phyloP scores from a whole-genome alignment of 2,329 filamentous ascomycete species.

The Sclerotinia trifoliorum region DNA sequence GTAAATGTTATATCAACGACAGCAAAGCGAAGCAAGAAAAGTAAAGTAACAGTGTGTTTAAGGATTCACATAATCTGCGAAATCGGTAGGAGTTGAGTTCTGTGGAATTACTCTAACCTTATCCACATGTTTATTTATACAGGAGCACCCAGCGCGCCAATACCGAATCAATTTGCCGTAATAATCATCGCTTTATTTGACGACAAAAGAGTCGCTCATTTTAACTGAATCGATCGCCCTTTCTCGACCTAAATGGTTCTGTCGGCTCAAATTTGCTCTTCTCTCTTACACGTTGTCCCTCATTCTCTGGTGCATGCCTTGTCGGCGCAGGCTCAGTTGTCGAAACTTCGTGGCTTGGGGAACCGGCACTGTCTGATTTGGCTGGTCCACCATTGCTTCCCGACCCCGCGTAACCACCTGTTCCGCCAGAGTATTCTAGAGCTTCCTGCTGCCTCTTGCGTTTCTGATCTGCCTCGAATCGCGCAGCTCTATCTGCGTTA shows the following conservation, averaged over 20 bases:
- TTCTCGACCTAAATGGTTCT: conserved; percentile 71
- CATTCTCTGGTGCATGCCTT: conserved; percentile 72
- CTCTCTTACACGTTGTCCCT: conserved; percentile 63
- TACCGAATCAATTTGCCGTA: conserved; percentile 9
- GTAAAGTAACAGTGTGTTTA: not conserved
- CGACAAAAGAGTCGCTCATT: not conserved
- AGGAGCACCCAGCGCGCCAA: conserved; percentile 11
- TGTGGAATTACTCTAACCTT: conserved; percentile 2
- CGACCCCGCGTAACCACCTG: conserved; percentile 33
- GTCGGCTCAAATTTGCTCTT: conserved; percentile 89
- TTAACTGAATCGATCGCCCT: conserved; percentile 81
- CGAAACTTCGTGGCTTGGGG: conserved; percentile 67
- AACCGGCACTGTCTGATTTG: conserved; percentile 56
- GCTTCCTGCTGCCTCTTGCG: conserved; percentile 54
- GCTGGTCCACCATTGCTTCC: conserved; percentile 51
- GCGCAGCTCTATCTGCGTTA: conserved; percentile 79
- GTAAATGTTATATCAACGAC: not conserved
- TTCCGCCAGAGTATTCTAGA: conserved; percentile 50
- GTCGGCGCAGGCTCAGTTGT: conserved; percentile 79
- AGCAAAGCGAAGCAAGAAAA: not conserved
- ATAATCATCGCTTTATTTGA: not conserved
- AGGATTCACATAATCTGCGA: not conserved
- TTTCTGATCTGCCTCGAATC: conserved; percentile 65
- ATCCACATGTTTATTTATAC: not conserved
- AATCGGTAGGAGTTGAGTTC: conserved; percentile 14